Percentiles rank a stretch among this genome's conserved stretches.
Conservation (phyloP, 108 stramenopile species). For the Pseudonitzschia multiseries region DNA sequence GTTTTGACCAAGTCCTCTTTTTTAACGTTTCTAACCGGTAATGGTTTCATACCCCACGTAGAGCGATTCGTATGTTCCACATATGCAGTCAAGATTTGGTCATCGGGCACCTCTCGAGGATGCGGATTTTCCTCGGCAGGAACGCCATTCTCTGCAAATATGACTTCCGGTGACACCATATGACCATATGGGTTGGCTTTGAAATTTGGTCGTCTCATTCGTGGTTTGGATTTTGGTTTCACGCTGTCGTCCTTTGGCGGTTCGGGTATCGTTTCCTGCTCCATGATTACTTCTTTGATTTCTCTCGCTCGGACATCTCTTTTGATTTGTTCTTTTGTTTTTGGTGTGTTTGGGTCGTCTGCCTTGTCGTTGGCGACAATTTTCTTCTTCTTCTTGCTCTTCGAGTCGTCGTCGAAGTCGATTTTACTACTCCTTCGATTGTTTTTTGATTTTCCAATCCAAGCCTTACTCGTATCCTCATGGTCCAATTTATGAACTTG, state of each 20-base stretch:
- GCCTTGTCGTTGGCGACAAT: background rate
- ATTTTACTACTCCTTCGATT: background rate
- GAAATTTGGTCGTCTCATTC: constrained; percentile 21
- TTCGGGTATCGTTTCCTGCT: background rate
- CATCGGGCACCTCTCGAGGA: constrained; percentile 11
- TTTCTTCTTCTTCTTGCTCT: background rate
- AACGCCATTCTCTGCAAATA: background rate
- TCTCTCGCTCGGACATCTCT: background rate
- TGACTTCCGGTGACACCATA: constrained; percentile 21
- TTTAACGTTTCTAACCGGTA: constrained; percentile 21
- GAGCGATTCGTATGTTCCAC: constrained; percentile 23
- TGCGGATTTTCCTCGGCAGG: background rate
- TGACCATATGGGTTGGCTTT: constrained; percentile 32
- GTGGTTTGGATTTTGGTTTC: background rate
- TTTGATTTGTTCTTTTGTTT: background rate
- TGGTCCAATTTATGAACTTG: background rate
- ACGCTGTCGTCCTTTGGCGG: background rate
- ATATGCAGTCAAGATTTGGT: constrained; percentile 25
- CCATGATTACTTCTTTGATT: background rate
- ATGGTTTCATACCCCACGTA: constrained; percentile 16
- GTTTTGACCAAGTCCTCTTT: constrained; percentile 18
- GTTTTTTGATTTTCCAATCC: background rate
- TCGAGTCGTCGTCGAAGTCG: background rate
- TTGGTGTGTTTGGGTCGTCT: background rate
- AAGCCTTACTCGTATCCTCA: background rate